Evolutionary conservation across 2,329 filamentous ascomycete genomes (phyloP).

Genomic region (Hypoxylon sp.): DNA sequence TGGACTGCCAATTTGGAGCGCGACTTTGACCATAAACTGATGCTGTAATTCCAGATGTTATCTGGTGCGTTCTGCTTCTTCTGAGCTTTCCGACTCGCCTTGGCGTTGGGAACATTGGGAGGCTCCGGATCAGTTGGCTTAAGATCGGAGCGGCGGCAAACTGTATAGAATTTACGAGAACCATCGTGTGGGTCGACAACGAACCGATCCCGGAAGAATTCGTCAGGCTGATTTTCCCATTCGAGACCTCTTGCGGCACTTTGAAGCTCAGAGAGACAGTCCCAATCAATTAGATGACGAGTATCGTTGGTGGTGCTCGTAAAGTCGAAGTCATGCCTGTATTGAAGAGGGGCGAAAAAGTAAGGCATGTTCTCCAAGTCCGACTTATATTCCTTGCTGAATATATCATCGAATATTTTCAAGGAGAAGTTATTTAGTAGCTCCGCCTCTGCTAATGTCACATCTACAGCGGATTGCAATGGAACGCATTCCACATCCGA

Average conservation of each 20-base stretch:
- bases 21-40: conserved; percentile 77
- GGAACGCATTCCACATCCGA: conserved; percentile 67
- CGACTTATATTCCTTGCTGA: conserved; percentile 85
- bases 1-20: conserved; percentile 65
- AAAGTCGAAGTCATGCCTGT: conserved; percentile 48
- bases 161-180: conserved; percentile 70
- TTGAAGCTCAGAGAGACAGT: conserved; percentile 59
- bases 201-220: conserved; percentile 65
- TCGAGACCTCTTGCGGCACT: conserved; percentile 49
- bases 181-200: conserved; percentile 70
- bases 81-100: conserved; percentile 57
- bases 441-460: conserved; percentile 60
- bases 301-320: conserved; percentile 32
- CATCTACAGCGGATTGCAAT: conserved; percentile 57
- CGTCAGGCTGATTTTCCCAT: conserved; percentile 58
- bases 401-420: conserved; percentile 82
- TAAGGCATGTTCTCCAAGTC: conserved; percentile 77
- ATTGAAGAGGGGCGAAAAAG: conserved; percentile 75
- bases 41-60: conserved; percentile 85
- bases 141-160: conserved; percentile 66
- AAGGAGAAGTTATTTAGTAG: conserved; percentile 79
- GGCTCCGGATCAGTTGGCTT: conserved; percentile 75
- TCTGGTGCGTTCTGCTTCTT: conserved; percentile 54
- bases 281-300: conserved; percentile 69
- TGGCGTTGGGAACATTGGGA: conserved; percentile 61